Evolutionary conservation across 1,139 yeast species (phyloP), one percentile per base, ranked within the genome.

Genomic region (Lodderomyces metapsilosis): DNA sequence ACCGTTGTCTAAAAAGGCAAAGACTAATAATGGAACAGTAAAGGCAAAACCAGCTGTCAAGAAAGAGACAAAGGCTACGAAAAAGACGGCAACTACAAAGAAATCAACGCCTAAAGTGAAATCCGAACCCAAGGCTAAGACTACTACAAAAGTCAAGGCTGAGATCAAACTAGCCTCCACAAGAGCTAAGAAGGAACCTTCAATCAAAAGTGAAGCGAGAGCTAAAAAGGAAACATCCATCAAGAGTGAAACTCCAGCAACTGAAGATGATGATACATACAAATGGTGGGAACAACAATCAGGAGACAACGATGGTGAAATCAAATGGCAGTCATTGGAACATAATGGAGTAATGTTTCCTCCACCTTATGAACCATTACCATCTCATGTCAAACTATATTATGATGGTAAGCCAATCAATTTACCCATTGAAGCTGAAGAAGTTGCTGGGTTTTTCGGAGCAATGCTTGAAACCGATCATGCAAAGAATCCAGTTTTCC

Each of bases 301-400:
- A 8, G 82, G 83, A 40, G 60, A 73, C 35, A 23, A 36, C 13
- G 89, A 88, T 55, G 92, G 84, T 13, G 79, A 84, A 37, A 36
- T 44, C 28, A 88, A 88, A 59, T 92, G 98, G 98, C 83, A 79
- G 33, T 76, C 91, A 1, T 68, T 92, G 42, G 88, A 80, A 48
- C 98, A 92, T 59, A 82, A 78, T 53, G 98, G 98, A 52, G 97
- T 92, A 9, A 66, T 91, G 38, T 91, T 92, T 55, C 98, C 98
- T 2, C 97, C 98, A 1, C 84, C 80, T 8, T 91, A 92, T 62
- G 89, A 84, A 56, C 91, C 94, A 9, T 66, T 92, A 34, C 98
- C 98, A 0, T 68, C 79, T n/a, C 76, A 79, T 52, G 86, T 89
- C 37, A 87, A 85, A 56, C 58, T 92, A 44, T 74, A 78, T 47